A percentile compares a stretch with the other conserved stretches of the same genome.
Conservation (phyloP, 164 flowering plant genomes). For the Paratinospora sagittata region DNA sequence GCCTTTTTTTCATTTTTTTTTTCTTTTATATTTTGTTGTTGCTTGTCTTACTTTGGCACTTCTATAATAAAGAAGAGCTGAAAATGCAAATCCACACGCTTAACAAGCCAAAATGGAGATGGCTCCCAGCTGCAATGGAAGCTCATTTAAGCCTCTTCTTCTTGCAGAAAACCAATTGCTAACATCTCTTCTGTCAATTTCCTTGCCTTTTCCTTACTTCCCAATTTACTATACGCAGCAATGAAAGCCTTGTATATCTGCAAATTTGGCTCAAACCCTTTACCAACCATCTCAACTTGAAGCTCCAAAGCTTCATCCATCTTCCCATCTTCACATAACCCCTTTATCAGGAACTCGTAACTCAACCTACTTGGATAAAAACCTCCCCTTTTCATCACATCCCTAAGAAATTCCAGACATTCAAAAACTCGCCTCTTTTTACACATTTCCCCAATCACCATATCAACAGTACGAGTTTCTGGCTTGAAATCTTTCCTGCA, state of each 20-base stretch:
- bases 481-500: constrained; percentile 45
- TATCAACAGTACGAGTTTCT: constrained; percentile 40
- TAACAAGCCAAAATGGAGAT: not conserved
- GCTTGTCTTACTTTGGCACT: not conserved
- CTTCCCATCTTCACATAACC: constrained; percentile 52
- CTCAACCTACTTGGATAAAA: constrained; percentile 33
- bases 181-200: constrained; percentile 54
- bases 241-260: constrained; percentile 57
- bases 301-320: constrained; percentile 67
- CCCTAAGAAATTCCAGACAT: constrained; percentile 40
- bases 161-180: constrained; percentile 10
- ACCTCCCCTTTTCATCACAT: constrained; percentile 22
- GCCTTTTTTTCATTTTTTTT: not conserved
- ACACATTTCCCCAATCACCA: constrained; percentile 40
- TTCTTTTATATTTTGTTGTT: too few species aligned
- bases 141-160: constrained; percentile 5
- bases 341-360: constrained; percentile 46
- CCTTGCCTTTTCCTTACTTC: constrained; percentile 39
- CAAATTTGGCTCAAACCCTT: constrained; percentile 53
- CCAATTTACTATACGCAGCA: constrained; percentile 44
- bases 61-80: not conserved
- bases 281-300: constrained; percentile 78
- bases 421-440: constrained; percentile 30
- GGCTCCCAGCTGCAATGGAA: not conserved
- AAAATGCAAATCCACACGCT: not conserved